phyloP scores from a whole-genome alignment of 495 filamentous ascomycete genomes.

The Hypoxylon lienhwacheense region DNA sequence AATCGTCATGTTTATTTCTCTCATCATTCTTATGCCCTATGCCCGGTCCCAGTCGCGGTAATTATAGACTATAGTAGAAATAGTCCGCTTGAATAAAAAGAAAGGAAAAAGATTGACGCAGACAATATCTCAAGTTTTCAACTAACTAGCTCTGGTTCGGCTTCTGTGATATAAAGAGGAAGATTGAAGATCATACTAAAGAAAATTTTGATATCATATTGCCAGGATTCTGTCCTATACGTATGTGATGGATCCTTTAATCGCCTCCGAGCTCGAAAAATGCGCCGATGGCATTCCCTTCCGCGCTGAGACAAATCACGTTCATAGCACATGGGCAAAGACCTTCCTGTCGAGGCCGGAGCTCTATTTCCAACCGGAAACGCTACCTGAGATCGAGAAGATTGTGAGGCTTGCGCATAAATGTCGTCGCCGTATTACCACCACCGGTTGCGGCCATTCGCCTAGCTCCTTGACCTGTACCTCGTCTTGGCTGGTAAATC shows the following conservation, averaged over 20 bases:
- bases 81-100: not conserved
- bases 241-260: conserved; percentile 40
- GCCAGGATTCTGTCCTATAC: not conserved
- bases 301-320: conserved; percentile 67
- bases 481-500: conserved; percentile 90
- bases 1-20: conserved; percentile 13
- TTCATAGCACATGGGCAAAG: conserved; percentile 94
- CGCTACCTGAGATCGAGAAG: conserved; percentile 78
- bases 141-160: not conserved
- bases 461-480: conserved; percentile 92
- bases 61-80: conserved; percentile 2
- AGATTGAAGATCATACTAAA: conserved; percentile 9
- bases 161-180: not conserved
- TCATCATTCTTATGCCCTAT: no score
- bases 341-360: conserved; percentile 87
- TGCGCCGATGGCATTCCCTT: conserved; percentile 62
- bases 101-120: conserved; percentile 1
- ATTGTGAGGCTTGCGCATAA: conserved; percentile 76
- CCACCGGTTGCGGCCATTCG: conserved; percentile 85
- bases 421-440: conserved; percentile 76
- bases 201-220: conserved; percentile 6
- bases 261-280: conserved; percentile 39
- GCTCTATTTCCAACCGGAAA: conserved; percentile 82
- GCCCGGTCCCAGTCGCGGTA: conserved; percentile 8
- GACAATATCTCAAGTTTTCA: conserved; percentile 5